Percentiles rank a stretch among this genome's conserved stretches.
phyloP scores from a whole-genome alignment of 2,329 filamentous ascomycete species.

The Claviceps monticola region DNA sequence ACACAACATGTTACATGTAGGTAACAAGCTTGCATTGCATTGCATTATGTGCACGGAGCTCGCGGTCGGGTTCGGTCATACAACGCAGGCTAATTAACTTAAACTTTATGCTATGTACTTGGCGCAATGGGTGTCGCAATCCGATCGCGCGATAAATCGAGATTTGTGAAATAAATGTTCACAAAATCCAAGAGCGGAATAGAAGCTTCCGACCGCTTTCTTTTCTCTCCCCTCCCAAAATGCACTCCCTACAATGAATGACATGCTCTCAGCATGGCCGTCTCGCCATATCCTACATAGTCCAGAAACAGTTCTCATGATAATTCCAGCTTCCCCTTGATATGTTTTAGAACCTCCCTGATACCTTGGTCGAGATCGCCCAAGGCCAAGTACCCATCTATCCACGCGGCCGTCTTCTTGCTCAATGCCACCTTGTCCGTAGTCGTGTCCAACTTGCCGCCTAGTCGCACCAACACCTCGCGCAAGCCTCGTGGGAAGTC shows the following conservation, averaged over 20 bases:
- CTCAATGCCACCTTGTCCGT: constrained; percentile 31
- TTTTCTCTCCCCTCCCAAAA: not conserved
- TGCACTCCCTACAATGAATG: not conserved
- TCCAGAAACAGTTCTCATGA: not conserved
- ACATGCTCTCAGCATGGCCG: not conserved
- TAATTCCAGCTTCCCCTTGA: constrained; percentile 21
- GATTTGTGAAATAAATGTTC: too few relatives aligned
- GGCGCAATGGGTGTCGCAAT: not conserved
- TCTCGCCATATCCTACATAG: not conserved
- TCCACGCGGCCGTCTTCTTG: constrained; percentile 38
- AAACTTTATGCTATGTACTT: not conserved
- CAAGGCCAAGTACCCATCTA: constrained; percentile 35
- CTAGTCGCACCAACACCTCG: constrained; percentile 49
- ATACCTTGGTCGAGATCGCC: constrained; percentile 42
- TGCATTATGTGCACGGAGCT: not conserved
- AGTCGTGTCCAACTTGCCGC: constrained; percentile 30
- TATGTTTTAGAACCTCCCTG: constrained; percentile 40
- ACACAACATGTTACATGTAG: not conserved
- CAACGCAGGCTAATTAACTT: not conserved
- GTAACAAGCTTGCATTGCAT: not conserved
- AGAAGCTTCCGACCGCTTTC: not conserved
- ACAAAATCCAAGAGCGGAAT: not conserved
- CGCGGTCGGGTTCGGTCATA: not conserved
- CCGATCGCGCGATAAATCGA: too few relatives aligned
- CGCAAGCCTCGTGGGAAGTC: constrained; percentile 62